Percentiles rank a stretch among this genome's conserved stretches.
Evolutionary conservation across 495 filamentous ascomycete genomes (phyloP).

Genomic region (Chaetomium tenue): DNA sequence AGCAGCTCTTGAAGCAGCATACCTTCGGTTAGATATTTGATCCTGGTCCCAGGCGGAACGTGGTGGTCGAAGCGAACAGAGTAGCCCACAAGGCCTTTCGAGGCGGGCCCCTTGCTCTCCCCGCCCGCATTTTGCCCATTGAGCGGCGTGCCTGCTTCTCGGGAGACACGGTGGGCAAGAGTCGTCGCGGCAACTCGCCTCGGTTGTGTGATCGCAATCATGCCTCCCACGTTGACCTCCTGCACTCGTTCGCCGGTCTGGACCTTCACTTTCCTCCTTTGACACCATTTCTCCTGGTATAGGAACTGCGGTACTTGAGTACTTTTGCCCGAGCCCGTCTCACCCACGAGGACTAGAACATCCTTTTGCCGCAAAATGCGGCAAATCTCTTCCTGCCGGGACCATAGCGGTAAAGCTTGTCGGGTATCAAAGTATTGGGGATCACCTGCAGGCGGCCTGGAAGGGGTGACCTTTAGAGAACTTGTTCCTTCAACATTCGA

Average conservation of each 20-base stretch:
- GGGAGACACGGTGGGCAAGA: conserved; percentile 81
- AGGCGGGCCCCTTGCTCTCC: conserved; percentile 28
- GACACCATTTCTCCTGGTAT: conserved; percentile 75
- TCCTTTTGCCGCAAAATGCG: conserved; percentile 62
- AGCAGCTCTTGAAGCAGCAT: conserved; percentile 96
- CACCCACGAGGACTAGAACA: conserved; percentile 82
- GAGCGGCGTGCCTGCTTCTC: conserved; percentile 84
- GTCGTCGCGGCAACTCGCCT: conserved; percentile 93
- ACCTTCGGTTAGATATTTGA: conserved; percentile 96
- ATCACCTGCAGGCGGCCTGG: conserved; percentile 26
- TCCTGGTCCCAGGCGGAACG: conserved; percentile 64
- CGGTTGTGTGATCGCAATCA: conserved; percentile 94
- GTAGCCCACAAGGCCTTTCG: conserved; percentile 80
- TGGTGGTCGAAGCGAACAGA: conserved; percentile 89
- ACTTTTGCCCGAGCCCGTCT: conserved; percentile 95
- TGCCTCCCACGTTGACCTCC: conserved; percentile 65
- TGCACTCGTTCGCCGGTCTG: conserved; percentile 38
- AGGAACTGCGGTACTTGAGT: conserved; percentile 96
- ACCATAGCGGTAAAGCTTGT: conserved; percentile 78
- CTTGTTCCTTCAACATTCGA: neutral
- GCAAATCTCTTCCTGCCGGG: conserved; percentile 66
- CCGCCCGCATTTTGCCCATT: conserved; percentile 33
- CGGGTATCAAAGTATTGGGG: conserved; percentile 40
- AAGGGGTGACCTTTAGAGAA: neutral
- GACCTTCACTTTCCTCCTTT: conserved; percentile 52